Percentiles rank a stretch among this genome's conserved stretches.
Conservation (phyloP, 495 filamentous ascomycete genomes). For the Xylaria sp. region DNA sequence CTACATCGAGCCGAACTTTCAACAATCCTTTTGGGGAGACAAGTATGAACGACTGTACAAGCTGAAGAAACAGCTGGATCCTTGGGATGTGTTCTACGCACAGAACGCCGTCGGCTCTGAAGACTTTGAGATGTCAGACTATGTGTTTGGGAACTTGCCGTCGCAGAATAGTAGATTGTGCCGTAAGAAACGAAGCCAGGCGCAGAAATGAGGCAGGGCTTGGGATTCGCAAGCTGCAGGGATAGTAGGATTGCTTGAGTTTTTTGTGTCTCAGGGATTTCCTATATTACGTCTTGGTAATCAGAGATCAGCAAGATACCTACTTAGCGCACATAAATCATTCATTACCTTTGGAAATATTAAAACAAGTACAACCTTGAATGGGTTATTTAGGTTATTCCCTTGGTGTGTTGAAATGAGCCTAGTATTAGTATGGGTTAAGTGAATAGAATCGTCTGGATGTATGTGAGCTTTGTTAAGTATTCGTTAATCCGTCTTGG, state of each 20-base stretch:
- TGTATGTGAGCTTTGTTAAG: too few relatives aligned
- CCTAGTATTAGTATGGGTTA: neutral
- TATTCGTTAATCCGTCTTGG: neutral
- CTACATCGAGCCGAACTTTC: conserved; percentile 59
- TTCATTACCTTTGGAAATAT: neutral
- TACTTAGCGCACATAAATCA: neutral
- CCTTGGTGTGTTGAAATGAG: neutral
- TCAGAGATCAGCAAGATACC: too few relatives aligned
- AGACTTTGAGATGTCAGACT: conserved; percentile 45
- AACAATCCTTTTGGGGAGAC: conserved; percentile 60
- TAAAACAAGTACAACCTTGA: neutral
- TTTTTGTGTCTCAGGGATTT: neutral
- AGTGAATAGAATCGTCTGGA: neutral
- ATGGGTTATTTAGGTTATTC: neutral
- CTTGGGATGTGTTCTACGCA: conserved; percentile 58
- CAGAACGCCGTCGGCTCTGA: conserved; percentile 59
- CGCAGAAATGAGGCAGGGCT: neutral
- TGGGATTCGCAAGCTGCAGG: neutral
- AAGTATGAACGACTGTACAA: conserved; percentile 51
- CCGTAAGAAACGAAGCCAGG: conserved; percentile 29
- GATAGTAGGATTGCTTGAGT: neutral
- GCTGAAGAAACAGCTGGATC: conserved; percentile 59
- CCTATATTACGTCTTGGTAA: neutral
- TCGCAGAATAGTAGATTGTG: conserved; percentile 43
- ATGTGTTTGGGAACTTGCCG: conserved; percentile 41